Base-by-base conservation (phyloP, 2,329 filamentous ascomycete genomes). In the Neurospora sp. region DNA sequence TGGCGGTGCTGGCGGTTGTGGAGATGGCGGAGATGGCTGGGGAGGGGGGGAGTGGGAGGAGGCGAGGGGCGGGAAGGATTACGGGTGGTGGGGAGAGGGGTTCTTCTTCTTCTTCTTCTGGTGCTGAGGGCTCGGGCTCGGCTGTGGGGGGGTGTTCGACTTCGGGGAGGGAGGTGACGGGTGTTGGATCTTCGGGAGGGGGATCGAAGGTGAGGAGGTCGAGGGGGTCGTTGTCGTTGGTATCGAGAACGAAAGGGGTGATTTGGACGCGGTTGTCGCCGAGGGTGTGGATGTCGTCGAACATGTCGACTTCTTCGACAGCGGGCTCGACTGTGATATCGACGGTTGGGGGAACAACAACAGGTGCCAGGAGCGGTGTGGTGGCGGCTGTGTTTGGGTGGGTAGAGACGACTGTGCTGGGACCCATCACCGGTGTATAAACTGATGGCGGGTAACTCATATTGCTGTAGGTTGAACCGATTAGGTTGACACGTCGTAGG, bases 401-500 rank as follows among this genome's bases (percentile, higher is more conserved):
- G 19, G 46, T 15, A 58, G 19, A 15, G 23, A 4, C 46, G 13
- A 23, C 46, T 28, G 23, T 62, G 11, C 13, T 62, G 52, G 52
- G 52, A 4, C 52, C 52, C 52, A 33, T 62, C 5, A 10, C 52
- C 13, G 52, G 23, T 9, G 52, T 62, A 28, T 10, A 36, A 4
- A 62, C 3, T 9, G 52, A 62, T 62, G 52, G 52, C 2, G 52
- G 52, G 52, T 62, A 62, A 36, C 52, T 62, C 28, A 3, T n/a
- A 9, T 36, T 36, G 15, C 67, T 71, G 5, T 72, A 66, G 23
- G 28, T 67, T 11, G 68, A 77, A 43, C 80, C 80, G 4, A 90
- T 84, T 1, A 90, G 81, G 76, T 90, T 87, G 1, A 88, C 86
- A 72, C 89, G 86, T 19, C 86, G 83, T 0, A 90, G 80, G 0